Conservation (phyloP, 257 asterid genomes). For the Jacaranda copaia region DNA sequence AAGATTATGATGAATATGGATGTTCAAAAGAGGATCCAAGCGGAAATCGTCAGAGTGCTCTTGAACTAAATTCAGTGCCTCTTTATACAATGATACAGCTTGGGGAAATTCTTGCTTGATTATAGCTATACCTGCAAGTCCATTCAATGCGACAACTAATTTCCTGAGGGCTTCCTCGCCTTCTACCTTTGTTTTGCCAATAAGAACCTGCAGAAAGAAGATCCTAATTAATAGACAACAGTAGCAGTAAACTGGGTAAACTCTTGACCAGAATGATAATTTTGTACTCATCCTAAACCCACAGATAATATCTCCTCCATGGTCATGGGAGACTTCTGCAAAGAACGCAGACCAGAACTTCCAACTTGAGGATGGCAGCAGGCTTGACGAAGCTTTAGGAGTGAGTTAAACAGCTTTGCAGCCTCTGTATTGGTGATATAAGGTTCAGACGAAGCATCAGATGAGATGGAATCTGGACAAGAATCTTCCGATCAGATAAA, state of each 20-base stretch:
- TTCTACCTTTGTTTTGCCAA: slow-evolving; percentile 91
- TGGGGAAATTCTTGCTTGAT: slow-evolving; percentile 72
- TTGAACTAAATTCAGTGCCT: slow-evolving; percentile 78
- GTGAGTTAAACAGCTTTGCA: slow-evolving; percentile 91
- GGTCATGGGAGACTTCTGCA: slow-evolving; percentile 97
- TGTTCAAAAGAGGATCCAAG: slow-evolving; percentile 90
- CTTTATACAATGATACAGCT: slow-evolving; percentile 81
- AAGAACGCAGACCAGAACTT: slow-evolving; percentile 92
- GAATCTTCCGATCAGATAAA: slow-evolving; percentile 31
- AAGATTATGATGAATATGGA: slow-evolving; percentile 90
- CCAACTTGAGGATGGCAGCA: slow-evolving; percentile 99
- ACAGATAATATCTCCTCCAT: slow-evolving; percentile 97
- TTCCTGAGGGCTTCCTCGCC: slow-evolving; percentile 96
- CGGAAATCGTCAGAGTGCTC: slow-evolving; percentile 86
- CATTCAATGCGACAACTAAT: slow-evolving; percentile 88
- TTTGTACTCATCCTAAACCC: slow-evolving; percentile 43
- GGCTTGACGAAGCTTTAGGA: slow-evolving; percentile 98
- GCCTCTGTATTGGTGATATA: slow-evolving; percentile 81
- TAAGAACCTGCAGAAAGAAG: slow-evolving; percentile 72
- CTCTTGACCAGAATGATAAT: slow-evolving; percentile 29
- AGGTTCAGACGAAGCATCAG: slow-evolving; percentile 53
- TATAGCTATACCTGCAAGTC: slow-evolving; percentile 94
- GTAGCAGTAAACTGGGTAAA: slow-evolving; percentile 19
- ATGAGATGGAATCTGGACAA: slow-evolving; percentile 57
- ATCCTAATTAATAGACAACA: slow-evolving; percentile 32